A percentile compares a stretch with the other conserved stretches of the same genome.
Evolutionary conservation across 495 filamentous ascomycete genomes (phyloP).

Genomic region (Zalerion maritima): DNA sequence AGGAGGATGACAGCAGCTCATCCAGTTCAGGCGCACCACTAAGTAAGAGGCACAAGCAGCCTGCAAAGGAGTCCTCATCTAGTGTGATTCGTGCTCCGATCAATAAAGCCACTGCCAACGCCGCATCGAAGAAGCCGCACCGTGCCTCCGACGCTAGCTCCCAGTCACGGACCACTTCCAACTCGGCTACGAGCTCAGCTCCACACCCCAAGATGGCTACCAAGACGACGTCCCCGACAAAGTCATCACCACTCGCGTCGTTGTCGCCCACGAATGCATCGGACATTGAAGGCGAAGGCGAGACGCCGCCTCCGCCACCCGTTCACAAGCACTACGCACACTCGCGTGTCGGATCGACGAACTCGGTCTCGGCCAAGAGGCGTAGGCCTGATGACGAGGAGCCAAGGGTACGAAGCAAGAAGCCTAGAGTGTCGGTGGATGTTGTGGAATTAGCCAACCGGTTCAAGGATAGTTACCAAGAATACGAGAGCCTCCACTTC

Average conservation of each 20-base stretch:
- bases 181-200: conserved; percentile 16
- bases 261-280: conserved; percentile 68
- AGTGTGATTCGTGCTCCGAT: no score
- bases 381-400: conserved; percentile 18
- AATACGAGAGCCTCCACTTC: conserved; percentile 47
- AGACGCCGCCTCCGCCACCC: conserved; percentile 25
- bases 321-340: conserved; percentile 8
- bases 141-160: conserved; percentile 33
- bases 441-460: conserved; percentile 38
- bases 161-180: conserved; percentile 19
- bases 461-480: conserved; percentile 48
- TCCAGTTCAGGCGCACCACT: conserved; percentile 35
- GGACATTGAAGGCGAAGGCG: conserved; percentile 34
- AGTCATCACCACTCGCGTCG: conserved; percentile 58
- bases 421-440: conserved; percentile 19
- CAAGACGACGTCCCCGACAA: conserved; percentile 46
- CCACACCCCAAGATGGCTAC: conserved; percentile 14
- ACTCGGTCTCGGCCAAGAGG: conserved; percentile 18
- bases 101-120: background rate
- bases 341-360: conserved; percentile 9
- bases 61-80: conserved; percentile 17
- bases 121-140: conserved; percentile 11
- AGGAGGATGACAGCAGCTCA: conserved; percentile 37
- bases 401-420: conserved; percentile 15
- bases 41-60: conserved; percentile 34